A percentile compares a stretch with the other conserved stretches of the same genome.
Conservation (phyloP, 2,329 filamentous ascomycete species). For the Aureobasidium sp. region DNA sequence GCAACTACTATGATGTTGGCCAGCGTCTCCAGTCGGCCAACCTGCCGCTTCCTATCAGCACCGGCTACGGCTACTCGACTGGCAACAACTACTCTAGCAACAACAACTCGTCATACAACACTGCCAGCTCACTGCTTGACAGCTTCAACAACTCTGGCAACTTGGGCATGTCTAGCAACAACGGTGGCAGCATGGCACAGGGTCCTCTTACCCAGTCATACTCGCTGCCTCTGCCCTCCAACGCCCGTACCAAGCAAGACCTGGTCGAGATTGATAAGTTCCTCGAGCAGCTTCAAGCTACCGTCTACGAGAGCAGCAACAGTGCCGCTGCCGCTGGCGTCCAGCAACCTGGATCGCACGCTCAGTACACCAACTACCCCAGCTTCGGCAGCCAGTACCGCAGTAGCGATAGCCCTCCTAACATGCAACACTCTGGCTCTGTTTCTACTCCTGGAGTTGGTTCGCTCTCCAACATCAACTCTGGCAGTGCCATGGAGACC, state of each 20-base stretch:
- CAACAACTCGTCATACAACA: slow-evolving; percentile 21
- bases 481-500: slow-evolving; percentile 51
- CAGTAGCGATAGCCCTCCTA: slow-evolving; percentile 51
- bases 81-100: slow-evolving; percentile 32
- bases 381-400: slow-evolving; percentile 46
- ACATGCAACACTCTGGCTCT: slow-evolving; percentile 26
- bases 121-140: slow-evolving; percentile 28
- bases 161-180: slow-evolving; percentile 15
- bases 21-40: slow-evolving; percentile 72
- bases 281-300: slow-evolving; percentile 90
- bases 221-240: slow-evolving; percentile 78
- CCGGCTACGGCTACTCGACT: slow-evolving; percentile 32
- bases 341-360: slow-evolving; percentile 65
- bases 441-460: slow-evolving; percentile 28
- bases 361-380: slow-evolving; percentile 32
- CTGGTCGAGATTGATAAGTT: slow-evolving; percentile 90
- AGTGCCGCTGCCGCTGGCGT: slow-evolving; percentile 72
- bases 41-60: slow-evolving; percentile 34
- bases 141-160: slow-evolving; percentile 23
- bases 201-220: slow-evolving; percentile 67
- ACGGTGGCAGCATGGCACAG: slow-evolving; percentile 41
- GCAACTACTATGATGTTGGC: slow-evolving; percentile 84
- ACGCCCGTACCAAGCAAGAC: slow-evolving; percentile 87
- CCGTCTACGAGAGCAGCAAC: slow-evolving; percentile 80
- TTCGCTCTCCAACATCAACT: slow-evolving; percentile 31